Conservation (phyloP, 2,329 filamentous ascomycete species). For the Colletotrichum nymphaeae region DNA sequence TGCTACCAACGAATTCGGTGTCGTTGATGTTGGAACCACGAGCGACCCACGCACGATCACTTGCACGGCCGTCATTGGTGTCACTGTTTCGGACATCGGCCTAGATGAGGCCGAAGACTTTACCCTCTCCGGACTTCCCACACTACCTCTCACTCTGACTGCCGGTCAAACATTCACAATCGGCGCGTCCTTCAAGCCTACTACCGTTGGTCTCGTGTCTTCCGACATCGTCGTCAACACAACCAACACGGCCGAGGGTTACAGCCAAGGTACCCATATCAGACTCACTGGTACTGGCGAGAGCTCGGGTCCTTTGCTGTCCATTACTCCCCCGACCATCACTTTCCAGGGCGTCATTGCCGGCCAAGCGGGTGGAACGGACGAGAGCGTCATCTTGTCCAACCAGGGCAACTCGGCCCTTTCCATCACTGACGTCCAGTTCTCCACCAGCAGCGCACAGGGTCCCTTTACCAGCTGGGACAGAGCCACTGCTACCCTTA, state of each 20-base stretch:
- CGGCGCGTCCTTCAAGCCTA: slow-evolving; percentile 57
- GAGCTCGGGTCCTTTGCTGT: slow-evolving; percentile 57
- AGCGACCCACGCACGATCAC: slow-evolving; percentile 49
- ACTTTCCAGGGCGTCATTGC: slow-evolving; percentile 62
- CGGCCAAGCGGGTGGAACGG: slow-evolving; percentile 51
- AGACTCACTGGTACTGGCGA: slow-evolving; percentile 61
- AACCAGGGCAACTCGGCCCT: slow-evolving; percentile 62
- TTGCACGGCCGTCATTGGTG: slow-evolving; percentile 59
- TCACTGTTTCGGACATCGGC: slow-evolving; percentile 53
- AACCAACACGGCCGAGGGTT: slow-evolving; percentile 57
- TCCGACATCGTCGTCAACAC: slow-evolving; percentile 60
- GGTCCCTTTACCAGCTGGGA: slow-evolving; percentile 57
- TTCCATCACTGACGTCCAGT: slow-evolving; percentile 55
- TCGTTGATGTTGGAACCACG: slow-evolving; percentile 37
- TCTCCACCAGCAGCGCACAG: slow-evolving; percentile 53
- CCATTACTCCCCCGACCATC: slow-evolving; percentile 58
- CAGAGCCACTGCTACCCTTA: slow-evolving; percentile 47
- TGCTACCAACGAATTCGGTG: slow-evolving; percentile 59
- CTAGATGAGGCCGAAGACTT: slow-evolving; percentile 49
- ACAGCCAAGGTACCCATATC: slow-evolving; percentile 57
- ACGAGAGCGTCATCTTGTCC: slow-evolving; percentile 57
- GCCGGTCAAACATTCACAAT: slow-evolving; percentile 55
- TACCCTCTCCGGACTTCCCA: slow-evolving; percentile 48
- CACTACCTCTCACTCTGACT: slow-evolving; percentile 43
- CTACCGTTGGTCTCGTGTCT: slow-evolving; percentile 58